Evolutionary conservation across 208 protist species (phyloP).

Genomic region (Phytomonas francai): DNA sequence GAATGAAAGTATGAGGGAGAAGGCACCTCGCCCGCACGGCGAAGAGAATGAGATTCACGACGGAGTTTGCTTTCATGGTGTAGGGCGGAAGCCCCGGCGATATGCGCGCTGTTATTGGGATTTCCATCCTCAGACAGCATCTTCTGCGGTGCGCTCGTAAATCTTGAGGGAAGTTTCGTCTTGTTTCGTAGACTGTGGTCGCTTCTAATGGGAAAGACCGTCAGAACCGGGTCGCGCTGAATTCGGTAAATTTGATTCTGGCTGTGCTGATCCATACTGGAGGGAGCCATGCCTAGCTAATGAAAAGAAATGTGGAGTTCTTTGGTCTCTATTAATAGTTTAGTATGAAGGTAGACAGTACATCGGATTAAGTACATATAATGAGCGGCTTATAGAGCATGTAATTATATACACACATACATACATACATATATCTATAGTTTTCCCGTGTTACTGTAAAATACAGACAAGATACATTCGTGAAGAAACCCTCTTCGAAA

Average conservation of each 20-base stretch:
- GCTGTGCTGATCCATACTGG: not conserved
- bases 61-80: not conserved
- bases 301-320: not conserved
- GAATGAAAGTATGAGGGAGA: not conserved
- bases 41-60: not conserved
- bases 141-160: not conserved
- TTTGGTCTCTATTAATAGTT: slow-evolving; percentile 6
- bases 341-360: not conserved
- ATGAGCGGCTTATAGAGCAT: not conserved
- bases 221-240: not conserved
- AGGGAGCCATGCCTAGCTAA: not conserved
- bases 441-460: not conserved
- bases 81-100: not conserved
- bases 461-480: not conserved
- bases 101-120: not conserved
- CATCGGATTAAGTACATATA: not conserved
- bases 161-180: no score
- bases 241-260: not conserved
- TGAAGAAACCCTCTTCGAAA: not conserved
- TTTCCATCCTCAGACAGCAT: not conserved
- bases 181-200: no score
- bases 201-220: not conserved
- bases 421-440: not conserved
- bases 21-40: not conserved
- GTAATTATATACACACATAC: not conserved